Evolutionary conservation across 1,284 basidiomycete species (phyloP), one percentile per base, ranked within the genome.

Genomic region (Sanguinoderma infundibulare): DNA sequence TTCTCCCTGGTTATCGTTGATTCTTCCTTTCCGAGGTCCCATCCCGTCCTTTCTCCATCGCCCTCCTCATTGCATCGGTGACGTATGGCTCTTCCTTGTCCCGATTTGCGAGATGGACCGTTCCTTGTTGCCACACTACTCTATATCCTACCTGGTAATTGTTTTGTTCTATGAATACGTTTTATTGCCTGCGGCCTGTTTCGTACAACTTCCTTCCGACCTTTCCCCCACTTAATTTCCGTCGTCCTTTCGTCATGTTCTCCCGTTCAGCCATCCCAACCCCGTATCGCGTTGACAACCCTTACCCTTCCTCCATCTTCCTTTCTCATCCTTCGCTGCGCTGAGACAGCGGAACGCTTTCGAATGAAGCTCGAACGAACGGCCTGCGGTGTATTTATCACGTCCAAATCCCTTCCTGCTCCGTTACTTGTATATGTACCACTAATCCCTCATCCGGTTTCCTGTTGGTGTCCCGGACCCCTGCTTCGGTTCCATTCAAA

Each of bases 361-460:
- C n/a, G 54, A 14, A 32, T 30, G 15, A 46, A 53, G 52, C 46
- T 46, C 36, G 26, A 34, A 60, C 58, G 55, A 51, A 51, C 49
- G 56, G 59, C 56, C 51, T 34, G 50, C 53, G 53, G 52, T 58
- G 46, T 62, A 62, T 59, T 55, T 58, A 53, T 56, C n/a, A n/a
- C 51, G 14, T 54, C 14, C 50, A 17, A 46, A 17, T 26, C 36
- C 32, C 35, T 24, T 59, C 38, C 52, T 42, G 22, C 55, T 46
- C 22, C 46, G 35, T 26, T 44, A 59, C 39, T 30, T 17, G 22
- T 64, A 61, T 51, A 47, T 64, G 63, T 64, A 64, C 63, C 22
- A 60, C 36, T 63, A 57, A 63, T 60, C 49, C 35, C 32, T 28
- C 46, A 3, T 12, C 20, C 32, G n/a, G 12, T 7, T 34, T 12